Conservation (phyloP, 1,284 basidiomycete genomes). For the Cystobasidium sp. region DNA sequence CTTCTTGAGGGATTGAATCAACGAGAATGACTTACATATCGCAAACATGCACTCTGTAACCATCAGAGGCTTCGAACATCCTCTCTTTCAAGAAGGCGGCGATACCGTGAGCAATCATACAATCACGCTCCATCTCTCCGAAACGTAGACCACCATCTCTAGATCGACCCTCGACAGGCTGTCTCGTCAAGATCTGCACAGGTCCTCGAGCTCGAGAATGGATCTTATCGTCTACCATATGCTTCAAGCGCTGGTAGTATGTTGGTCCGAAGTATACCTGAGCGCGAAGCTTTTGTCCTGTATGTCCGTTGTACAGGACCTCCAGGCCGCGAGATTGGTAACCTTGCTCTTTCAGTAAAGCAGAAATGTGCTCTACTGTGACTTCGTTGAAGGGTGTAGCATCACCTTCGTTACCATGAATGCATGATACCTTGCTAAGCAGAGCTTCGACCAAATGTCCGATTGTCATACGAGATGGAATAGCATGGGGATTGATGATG, state of each 20-base stretch:
- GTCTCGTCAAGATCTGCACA: slow-evolving; percentile 94
- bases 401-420: slow-evolving; percentile 95
- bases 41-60: slow-evolving; percentile 84
- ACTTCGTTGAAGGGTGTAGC: slow-evolving; percentile 98
- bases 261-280: slow-evolving; percentile 98
- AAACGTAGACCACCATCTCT: slow-evolving; percentile 98
- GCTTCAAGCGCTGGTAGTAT: slow-evolving; percentile 98
- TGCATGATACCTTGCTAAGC: slow-evolving; percentile 91
- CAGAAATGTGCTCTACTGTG: slow-evolving; percentile 92
- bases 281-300: slow-evolving; percentile 93
- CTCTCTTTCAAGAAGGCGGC: slow-evolving; percentile 71
- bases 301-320: slow-evolving; percentile 99
- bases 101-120: slow-evolving; percentile 99
- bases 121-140: slow-evolving; percentile 99
- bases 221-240: slow-evolving; percentile 99
- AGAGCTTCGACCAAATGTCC: slow-evolving; percentile 99
- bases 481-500: slow-evolving; percentile 99
- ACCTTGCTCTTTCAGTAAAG: slow-evolving; percentile 76
- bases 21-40: slow-evolving; percentile 72
- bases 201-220: slow-evolving; percentile 96
- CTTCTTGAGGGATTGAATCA: slow-evolving; percentile 15
- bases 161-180: slow-evolving; percentile 99
- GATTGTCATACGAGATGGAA: slow-evolving; percentile 99
- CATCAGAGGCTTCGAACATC: slow-evolving; percentile 68
- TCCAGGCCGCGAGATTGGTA: slow-evolving; percentile 95